Base-by-base conservation (phyloP, 148 eudicot species). In the Cornus controversa region DNA sequence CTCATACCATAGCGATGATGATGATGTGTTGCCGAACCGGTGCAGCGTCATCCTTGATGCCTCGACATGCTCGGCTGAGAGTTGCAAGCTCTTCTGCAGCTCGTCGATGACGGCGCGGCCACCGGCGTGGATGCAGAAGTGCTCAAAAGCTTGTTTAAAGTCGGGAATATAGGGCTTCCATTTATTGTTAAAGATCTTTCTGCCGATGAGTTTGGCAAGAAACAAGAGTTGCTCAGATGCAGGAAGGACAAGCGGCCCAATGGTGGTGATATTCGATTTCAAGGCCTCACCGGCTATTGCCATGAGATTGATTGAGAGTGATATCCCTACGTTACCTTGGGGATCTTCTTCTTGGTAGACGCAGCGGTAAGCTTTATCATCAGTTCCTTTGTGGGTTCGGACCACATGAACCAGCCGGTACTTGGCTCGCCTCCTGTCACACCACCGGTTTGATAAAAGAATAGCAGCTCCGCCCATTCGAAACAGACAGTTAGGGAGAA, bases 401-500 rank as follows among this genome's bases (percentile, higher is more conserved):
- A 81, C 77, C 37, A 76, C 67, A 29, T 76, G 79, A 13, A 36
- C 28, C 9, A 81, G 66, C 8, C 79, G 58, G 76, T 81, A 81
- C 77, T 81, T 81, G 42, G 83, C 70, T 14, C 76, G 66, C 3
- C 54, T 14, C 10, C 67, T 24, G 13, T 76, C 79, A 3, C 57
- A 22, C 71, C 75, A 29, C 62, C 75, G 69, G 83, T 76, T 81
- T 9, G 83, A 81, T 9, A 81, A 13, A 14, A 76, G 71, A 53
- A 81, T 24, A 2, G 83, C 83, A 1, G 83, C 83, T 16, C 76
- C 80, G 5, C 83, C 83, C 67, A 81, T 71, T 25, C 83, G 66
- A 22, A 81, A 81, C 50, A 81, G 28, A 25, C 76, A 76, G 62
- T 81, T 81, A 0, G 83, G 80, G 26, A 81, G 80, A 42, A 81